phyloP scores from a whole-genome alignment of 139 green algal species.

The Volvox reticuliferus region DNA sequence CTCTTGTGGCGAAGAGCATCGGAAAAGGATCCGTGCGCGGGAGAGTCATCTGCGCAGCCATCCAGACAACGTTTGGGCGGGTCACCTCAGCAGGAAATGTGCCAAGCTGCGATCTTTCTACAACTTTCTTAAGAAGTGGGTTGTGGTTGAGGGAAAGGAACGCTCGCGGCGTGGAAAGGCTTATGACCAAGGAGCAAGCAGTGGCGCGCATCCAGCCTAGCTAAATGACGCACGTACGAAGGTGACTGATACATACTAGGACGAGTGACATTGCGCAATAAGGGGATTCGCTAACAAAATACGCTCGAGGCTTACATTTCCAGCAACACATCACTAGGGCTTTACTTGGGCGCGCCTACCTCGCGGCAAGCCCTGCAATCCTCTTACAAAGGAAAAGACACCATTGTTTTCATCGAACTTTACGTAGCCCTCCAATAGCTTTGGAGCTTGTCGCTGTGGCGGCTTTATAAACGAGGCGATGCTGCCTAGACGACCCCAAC shows the following conservation, averaged over 20 bases:
- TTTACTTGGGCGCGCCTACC: not conserved
- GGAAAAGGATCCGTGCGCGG: constrained; percentile 39
- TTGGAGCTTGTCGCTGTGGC: not conserved
- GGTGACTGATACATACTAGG: no score
- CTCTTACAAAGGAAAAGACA: not conserved
- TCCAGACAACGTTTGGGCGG: no score
- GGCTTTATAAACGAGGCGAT: not conserved
- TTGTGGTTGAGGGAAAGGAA: no score
- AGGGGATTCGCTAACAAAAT: not conserved
- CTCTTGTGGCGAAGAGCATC: constrained; percentile 29
- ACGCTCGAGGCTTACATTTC: not conserved
- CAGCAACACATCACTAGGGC: constrained; percentile 22
- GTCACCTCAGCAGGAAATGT: no score
- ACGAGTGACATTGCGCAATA: not conserved
- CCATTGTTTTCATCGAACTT: not conserved
- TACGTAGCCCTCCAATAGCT: not conserved
- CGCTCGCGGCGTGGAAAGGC: no score
- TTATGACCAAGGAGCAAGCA: no score
- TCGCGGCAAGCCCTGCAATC: not conserved
- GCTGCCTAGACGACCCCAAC: not conserved
- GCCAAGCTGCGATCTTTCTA: no score
- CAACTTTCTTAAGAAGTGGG: no score
- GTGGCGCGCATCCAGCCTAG: no score
- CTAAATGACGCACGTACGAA: no score
- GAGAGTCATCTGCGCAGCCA: not conserved